Conservation (phyloP, 106 monocot genomes). For the Dendrobium chrysotoxum region DNA sequence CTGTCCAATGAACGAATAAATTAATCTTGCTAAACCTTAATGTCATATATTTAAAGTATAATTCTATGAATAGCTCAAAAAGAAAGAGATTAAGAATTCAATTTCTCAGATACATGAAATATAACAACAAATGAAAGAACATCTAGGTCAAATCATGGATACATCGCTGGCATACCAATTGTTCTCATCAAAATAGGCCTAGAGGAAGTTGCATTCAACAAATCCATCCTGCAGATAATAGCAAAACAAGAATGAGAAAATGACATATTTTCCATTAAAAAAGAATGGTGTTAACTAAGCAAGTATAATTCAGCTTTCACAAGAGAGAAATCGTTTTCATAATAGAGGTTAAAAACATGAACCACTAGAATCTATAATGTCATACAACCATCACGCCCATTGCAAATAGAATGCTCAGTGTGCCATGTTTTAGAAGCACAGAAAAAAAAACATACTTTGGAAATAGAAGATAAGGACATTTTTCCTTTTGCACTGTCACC, state of each 20-base stretch:
- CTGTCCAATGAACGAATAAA: too few species aligned
- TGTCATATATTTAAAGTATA: too few species aligned
- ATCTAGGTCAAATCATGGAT: neutral
- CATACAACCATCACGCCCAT: neutral
- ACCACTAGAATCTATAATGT: neutral
- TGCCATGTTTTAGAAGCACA: too few species aligned
- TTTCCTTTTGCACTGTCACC: too few species aligned
- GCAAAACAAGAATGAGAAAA: neutral
- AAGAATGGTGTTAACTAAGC: neutral
- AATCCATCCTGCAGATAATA: slow-evolving; percentile 3
- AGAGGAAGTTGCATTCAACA: neutral
- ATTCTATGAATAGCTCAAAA: neutral
- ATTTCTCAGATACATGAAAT: neutral
- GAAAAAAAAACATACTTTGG: too few species aligned
- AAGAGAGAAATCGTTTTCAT: neutral
- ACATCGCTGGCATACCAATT: neutral
- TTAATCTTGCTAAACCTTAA: too few species aligned
- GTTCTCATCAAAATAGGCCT: neutral
- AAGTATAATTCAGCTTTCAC: neutral
- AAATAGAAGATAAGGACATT: too few species aligned
- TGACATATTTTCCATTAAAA: neutral
- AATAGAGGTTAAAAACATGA: neutral
- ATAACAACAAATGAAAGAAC: neutral
- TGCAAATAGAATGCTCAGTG: neutral
- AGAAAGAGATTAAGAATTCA: neutral